Percentiles rank a stretch among this genome's conserved stretches.
Evolutionary conservation across 148 eudicot genomes (phyloP).

Genomic region (Mesembryanthemum crystallinum): DNA sequence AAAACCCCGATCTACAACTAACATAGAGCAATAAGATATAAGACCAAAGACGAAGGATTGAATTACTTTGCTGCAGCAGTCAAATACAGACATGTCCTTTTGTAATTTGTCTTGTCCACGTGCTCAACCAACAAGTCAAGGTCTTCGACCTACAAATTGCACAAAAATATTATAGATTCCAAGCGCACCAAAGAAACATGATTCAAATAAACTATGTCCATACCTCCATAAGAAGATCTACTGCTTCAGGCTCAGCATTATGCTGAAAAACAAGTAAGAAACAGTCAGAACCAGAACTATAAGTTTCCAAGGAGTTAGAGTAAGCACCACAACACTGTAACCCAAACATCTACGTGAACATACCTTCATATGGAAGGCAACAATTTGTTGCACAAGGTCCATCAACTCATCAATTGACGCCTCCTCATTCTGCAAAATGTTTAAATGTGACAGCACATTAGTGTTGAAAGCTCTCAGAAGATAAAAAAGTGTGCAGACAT

Average conservation of each 20-base stretch:
- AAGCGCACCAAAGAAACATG: conserved; percentile 10
- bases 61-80: conserved; percentile 76
- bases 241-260: conserved; percentile 97
- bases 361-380: conserved; percentile 94
- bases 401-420: conserved; percentile 60
- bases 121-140: conserved; percentile 68
- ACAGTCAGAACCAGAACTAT: conserved; percentile 1
- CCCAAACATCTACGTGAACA: background rate
- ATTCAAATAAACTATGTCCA: conserved; percentile 13
- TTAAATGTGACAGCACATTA: background rate
- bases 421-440: conserved; percentile 61
- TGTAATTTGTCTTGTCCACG: conserved; percentile 65
- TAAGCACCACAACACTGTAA: background rate
- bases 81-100: conserved; percentile 79
- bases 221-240: conserved; percentile 98
- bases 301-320: background rate
- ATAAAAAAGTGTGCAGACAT: background rate
- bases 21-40: background rate
- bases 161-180: background rate
- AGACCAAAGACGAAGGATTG: conserved; percentile 5
- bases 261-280: conserved; percentile 57
- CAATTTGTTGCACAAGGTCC: conserved; percentile 80
- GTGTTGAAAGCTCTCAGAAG: background rate
- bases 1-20: background rate
- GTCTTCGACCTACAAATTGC: conserved; percentile 66